Base-by-base conservation (phyloP, 768 basidiomycete genomes). In the Auriscalpium orientale region DNA sequence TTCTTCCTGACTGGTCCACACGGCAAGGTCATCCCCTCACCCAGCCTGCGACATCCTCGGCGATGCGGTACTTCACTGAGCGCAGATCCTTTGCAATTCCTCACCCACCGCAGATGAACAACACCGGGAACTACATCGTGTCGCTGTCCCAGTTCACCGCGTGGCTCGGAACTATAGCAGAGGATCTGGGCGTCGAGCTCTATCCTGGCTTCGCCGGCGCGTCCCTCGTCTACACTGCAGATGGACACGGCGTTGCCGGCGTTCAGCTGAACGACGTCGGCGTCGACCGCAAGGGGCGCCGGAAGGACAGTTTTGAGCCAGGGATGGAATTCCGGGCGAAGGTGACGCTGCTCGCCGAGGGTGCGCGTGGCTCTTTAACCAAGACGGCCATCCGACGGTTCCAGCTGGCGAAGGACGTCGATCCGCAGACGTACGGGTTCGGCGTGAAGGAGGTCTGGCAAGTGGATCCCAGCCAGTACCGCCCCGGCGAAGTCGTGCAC, bases 401-500 rank as follows among this genome's bases (percentile, higher is more conserved):
- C 71, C 74, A 84, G 51, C 75, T 98, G 10, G 74, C 93, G 59
- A 81, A 71, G 65, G 76, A 74, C 18, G 67, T 71, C 1, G 87
- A 95, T 69, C 87, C 88, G 2, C 97, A 98, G 74, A 98, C 95
- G 3, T 98, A 98, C 64, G 97, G 88, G 0, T 83, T 99, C 55
- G 97, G 97, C 3, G 74, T 98, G 51, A 98, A 99, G 76, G 95
- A 99, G 70, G 93, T 98, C 2, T 98, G 97, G 97, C 82, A 89
- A 38, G 85, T 99, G 12, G 83, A 83, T 67, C 61, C 79, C 55
- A 77, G 64, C 50, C 66, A 76, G 62, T 79, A 93, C 67, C 70
- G 79, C 33, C 83, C 91, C 0, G 90, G 90, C 18, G 79, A 91
- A 65, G 84, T 97, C n/a, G 79, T 94, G 7, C 97, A 99, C 70